phyloP scores from a whole-genome alignment of 495 filamentous ascomycete species.

The Cercophora sp. region DNA sequence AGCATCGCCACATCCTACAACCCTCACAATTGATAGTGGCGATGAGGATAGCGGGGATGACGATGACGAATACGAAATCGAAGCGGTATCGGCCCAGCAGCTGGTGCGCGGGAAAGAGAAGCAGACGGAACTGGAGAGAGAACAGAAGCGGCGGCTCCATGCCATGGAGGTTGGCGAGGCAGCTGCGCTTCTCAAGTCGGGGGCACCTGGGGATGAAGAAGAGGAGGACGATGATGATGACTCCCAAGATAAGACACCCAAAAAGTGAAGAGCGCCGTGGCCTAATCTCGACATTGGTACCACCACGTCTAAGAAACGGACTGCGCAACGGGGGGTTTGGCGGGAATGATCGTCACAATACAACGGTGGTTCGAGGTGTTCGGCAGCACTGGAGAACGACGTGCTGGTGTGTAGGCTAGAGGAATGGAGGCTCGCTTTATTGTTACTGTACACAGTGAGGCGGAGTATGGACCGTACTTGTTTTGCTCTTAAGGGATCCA shows the following conservation, averaged over 20 bases:
- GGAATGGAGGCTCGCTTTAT: too few relatives aligned
- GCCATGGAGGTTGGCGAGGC: slow-evolving; percentile 55
- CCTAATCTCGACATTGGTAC: too few relatives aligned
- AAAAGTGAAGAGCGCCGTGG: not conserved
- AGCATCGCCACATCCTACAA: slow-evolving; percentile 16
- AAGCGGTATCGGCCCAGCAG: slow-evolving; percentile 37
- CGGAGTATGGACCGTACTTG: too few relatives aligned
- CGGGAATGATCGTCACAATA: too few relatives aligned
- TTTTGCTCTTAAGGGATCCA: too few relatives aligned
- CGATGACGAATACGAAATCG: slow-evolving; percentile 50
- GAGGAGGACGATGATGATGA: slow-evolving; percentile 35
- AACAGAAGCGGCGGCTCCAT: slow-evolving; percentile 49
- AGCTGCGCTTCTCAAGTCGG: slow-evolving; percentile 38
- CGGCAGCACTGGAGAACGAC: too few relatives aligned
- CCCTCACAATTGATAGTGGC: slow-evolving; percentile 33
- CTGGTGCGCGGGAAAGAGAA: slow-evolving; percentile 19
- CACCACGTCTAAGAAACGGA: too few relatives aligned
- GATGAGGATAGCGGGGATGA: slow-evolving; percentile 49
- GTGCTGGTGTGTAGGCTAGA: too few relatives aligned
- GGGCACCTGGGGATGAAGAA: slow-evolving; percentile 6
- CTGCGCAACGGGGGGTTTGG: too few relatives aligned
- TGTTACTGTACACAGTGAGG: too few relatives aligned
- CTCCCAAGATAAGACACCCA: slow-evolving; percentile 12
- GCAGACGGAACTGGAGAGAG: slow-evolving; percentile 23
- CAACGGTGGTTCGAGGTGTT: too few relatives aligned